Evolutionary conservation across 1,139 yeast genomes (phyloP).

Genomic region (Pichiaceae sp.): DNA sequence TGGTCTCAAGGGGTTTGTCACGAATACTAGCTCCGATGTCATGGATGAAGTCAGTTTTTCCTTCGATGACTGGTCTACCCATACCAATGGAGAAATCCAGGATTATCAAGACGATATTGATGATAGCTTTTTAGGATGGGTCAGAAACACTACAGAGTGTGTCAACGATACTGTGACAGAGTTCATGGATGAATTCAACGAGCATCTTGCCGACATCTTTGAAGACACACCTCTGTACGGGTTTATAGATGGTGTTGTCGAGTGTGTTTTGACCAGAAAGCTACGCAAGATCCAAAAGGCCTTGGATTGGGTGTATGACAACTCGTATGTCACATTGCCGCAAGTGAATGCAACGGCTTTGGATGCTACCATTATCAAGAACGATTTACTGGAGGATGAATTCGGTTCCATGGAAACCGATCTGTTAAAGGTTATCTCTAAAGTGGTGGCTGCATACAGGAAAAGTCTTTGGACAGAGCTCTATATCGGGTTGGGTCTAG

Average conservation of each 20-base stretch:
- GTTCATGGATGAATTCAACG: conserved; percentile 44
- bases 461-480: conserved; percentile 36
- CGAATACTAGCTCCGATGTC: conserved; percentile 10
- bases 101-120: conserved; percentile 44
- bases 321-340: conserved; percentile 58
- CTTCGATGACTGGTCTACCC: conserved; percentile 36
- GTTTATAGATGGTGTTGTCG: conserved; percentile 60
- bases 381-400: conserved; percentile 7
- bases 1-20: conserved; percentile 7
- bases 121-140: conserved; percentile 58
- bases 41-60: conserved; percentile 14
- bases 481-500: conserved; percentile 32
- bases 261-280: conserved; percentile 75
- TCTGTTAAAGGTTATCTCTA: conserved; percentile 20
- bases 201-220: conserved; percentile 49
- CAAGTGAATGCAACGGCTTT: conserved; percentile 27
- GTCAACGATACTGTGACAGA: conserved; percentile 47
- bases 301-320: conserved; percentile 66
- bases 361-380: conserved; percentile 2
- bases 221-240: conserved; percentile 56
- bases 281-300: conserved; percentile 59
- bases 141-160: conserved; percentile 43
- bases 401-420: conserved; percentile 18
- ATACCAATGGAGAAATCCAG: conserved; percentile 40
- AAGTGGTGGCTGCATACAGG: conserved; percentile 26